Conservation (phyloP, 1,284 basidiomycete genomes). For the Chondrostereum purpureum region DNA sequence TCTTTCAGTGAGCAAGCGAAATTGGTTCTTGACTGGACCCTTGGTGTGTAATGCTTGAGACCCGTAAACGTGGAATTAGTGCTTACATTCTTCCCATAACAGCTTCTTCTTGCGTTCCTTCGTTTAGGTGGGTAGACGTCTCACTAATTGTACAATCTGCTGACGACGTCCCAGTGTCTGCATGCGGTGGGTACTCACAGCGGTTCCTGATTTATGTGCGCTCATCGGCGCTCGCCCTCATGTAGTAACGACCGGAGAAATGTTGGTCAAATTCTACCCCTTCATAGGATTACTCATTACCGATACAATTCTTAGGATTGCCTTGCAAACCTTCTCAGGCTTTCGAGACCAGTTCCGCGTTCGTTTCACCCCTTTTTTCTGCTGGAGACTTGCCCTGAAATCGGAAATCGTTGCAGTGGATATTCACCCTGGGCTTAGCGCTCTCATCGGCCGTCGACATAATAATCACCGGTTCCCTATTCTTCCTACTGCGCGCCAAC, state of each 20-base stretch:
- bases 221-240: conserved; percentile 5
- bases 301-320: conserved; percentile 21
- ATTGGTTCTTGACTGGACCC: conserved; percentile 28
- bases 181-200: conserved; percentile 13
- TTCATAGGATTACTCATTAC: background rate
- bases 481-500: conserved; percentile 38
- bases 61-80: background rate
- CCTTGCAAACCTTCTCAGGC: conserved; percentile 22
- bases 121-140: conserved; percentile 19
- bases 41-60: conserved; percentile 30
- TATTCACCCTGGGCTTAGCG: conserved; percentile 48
- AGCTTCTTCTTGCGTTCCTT: conserved; percentile 22
- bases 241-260: conserved; percentile 33
- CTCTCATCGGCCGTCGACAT: conserved; percentile 45
- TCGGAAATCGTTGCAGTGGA: conserved; percentile 32
- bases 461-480: conserved; percentile 41
- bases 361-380: conserved; percentile 12
- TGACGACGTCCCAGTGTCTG: conserved; percentile 17
- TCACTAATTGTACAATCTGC: conserved; percentile 4
- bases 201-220: background rate
- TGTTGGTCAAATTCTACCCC: conserved; percentile 22
- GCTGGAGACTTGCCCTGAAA: background rate
- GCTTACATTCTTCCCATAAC: background rate
- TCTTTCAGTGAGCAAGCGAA: conserved; percentile 31
- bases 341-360: conserved; percentile 27